A percentile compares a stretch with the other conserved stretches of the same genome.
Conservation (phyloP, 306 rosid species). For the Inga laurina region DNA sequence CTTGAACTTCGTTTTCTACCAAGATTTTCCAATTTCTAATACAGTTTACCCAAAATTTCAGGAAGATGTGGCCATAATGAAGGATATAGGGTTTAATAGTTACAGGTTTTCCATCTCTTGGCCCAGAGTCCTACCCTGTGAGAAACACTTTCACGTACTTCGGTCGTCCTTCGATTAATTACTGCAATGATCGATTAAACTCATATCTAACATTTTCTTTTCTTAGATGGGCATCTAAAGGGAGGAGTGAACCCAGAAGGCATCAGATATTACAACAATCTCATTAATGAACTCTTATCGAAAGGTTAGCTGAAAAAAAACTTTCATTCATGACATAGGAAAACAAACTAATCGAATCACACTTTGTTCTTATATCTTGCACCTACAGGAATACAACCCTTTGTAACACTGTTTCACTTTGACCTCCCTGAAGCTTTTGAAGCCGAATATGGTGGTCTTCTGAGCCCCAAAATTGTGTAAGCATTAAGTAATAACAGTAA, state of each 20-base stretch:
- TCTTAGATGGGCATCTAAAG: slow-evolving; percentile 48
- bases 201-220: neutral
- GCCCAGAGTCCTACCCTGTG: slow-evolving; percentile 55
- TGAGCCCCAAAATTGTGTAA: slow-evolving; percentile 45
- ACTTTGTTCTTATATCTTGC: neutral
- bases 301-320: neutral
- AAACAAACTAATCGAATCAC: neutral
- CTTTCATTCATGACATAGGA: neutral
- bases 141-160: slow-evolving; percentile 23
- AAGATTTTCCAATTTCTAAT: neutral
- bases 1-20: neutral
- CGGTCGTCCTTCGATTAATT: neutral
- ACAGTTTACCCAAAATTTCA: slow-evolving; percentile 7
- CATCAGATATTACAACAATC: slow-evolving; percentile 53
- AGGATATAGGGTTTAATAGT: slow-evolving; percentile 46
- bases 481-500: slow-evolving; percentile 22
- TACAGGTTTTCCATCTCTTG: slow-evolving; percentile 62
- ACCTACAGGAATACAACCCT: slow-evolving; percentile 45
- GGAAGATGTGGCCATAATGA: slow-evolving; percentile 47
- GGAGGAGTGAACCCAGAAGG: slow-evolving; percentile 56
- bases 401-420: slow-evolving; percentile 57
- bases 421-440: slow-evolving; percentile 64
- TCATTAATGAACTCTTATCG: slow-evolving; percentile 49
- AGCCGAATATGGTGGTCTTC: slow-evolving; percentile 53
- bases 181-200: neutral